A percentile compares a stretch with the other conserved stretches of the same genome.
These are phyloP conservation scores for Fusarium sp. DNA, from an alignment of 2,329 filamentous ascomycete species.

Conservation along the genomic window DNA sequence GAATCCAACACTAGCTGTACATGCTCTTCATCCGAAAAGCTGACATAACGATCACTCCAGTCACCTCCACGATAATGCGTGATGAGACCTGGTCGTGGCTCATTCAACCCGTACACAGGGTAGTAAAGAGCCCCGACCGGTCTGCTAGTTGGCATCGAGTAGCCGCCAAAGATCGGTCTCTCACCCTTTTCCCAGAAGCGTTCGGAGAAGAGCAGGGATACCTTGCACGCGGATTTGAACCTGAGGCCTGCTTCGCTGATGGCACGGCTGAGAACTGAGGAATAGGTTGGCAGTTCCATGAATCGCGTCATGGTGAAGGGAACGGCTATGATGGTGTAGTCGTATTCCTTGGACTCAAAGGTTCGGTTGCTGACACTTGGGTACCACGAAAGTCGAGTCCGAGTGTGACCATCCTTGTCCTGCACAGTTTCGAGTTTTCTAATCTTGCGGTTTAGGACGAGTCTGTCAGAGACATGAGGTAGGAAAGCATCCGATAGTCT, in stretches of 20 bases:
- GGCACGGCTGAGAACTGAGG: constrained; percentile 9
- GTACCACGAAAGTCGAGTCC: constrained; percentile 49
- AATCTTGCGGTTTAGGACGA: background rate
- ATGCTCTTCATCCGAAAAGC: constrained; percentile 50
- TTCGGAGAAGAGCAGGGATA: constrained; percentile 62
- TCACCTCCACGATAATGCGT: constrained; percentile 67
- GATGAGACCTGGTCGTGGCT: constrained; percentile 70
- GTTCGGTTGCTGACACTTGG: constrained; percentile 60
- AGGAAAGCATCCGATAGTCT: constrained; percentile 7
- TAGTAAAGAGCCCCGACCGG: constrained; percentile 74
- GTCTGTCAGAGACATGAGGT: background rate
- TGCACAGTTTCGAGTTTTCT: background rate
- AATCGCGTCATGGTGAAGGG: constrained; percentile 74
- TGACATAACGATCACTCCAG: constrained; percentile 8
- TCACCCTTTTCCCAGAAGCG: constrained; percentile 69
- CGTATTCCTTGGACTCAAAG: constrained; percentile 59
- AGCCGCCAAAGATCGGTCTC: constrained; percentile 73
- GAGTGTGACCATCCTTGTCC: background rate
- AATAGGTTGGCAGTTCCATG: constrained; percentile 65
- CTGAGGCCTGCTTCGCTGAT: constrained; percentile 20
- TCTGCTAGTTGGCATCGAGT: constrained; percentile 68
- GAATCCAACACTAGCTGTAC: constrained; percentile 12
- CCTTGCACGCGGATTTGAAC: constrained; percentile 57
- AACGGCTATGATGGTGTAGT: constrained; percentile 75
- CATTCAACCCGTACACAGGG: constrained; percentile 75